Conservation (phyloP, 768 basidiomycete genomes). For the Tulasnella sp. region DNA sequence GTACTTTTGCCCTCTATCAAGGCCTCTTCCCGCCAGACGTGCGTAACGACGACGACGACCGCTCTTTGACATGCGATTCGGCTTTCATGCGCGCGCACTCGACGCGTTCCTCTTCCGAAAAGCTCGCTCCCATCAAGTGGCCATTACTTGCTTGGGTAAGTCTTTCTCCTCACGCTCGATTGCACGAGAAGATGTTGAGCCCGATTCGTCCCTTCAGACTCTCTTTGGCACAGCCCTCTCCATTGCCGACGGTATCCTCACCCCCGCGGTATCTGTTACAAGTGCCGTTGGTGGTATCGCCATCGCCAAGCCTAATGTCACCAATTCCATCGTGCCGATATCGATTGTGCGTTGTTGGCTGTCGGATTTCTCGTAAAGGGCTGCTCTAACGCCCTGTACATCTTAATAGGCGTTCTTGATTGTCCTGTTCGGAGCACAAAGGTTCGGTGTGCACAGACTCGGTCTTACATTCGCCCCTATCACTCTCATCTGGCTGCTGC, state of each 20-base stretch:
- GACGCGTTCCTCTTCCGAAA: slow-evolving; percentile 22
- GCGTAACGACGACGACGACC: slow-evolving; percentile 37
- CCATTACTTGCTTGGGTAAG: slow-evolving; percentile 46
- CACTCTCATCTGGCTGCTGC: slow-evolving; percentile 44
- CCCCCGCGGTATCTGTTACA: slow-evolving; percentile 57
- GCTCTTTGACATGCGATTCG: slow-evolving; percentile 41
- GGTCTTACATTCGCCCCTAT: slow-evolving; percentile 46
- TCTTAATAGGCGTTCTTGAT: slow-evolving; percentile 38
- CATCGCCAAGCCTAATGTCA: slow-evolving; percentile 42
- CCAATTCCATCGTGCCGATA: slow-evolving; percentile 39
- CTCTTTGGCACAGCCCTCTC: slow-evolving; percentile 56
- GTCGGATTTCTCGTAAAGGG: neutral
- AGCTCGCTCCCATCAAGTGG: slow-evolving; percentile 27
- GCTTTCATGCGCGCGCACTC: slow-evolving; percentile 18
- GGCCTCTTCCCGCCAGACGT: slow-evolving; percentile 43
- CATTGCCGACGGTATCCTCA: slow-evolving; percentile 56
- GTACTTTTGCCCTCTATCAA: slow-evolving; percentile 52
- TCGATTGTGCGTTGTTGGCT: slow-evolving; percentile 37
- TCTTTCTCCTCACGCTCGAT: neutral
- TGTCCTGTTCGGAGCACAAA: slow-evolving; percentile 46
- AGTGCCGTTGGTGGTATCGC: slow-evolving; percentile 59
- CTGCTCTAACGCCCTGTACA: neutral
- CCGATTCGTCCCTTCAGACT: slow-evolving; percentile 27
- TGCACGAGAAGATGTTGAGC: neutral
- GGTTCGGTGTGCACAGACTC: slow-evolving; percentile 46